Percentiles rank a stretch among this genome's conserved stretches.
phyloP scores from a whole-genome alignment of 768 basidiomycete genomes.

The Collybia sordida region DNA sequence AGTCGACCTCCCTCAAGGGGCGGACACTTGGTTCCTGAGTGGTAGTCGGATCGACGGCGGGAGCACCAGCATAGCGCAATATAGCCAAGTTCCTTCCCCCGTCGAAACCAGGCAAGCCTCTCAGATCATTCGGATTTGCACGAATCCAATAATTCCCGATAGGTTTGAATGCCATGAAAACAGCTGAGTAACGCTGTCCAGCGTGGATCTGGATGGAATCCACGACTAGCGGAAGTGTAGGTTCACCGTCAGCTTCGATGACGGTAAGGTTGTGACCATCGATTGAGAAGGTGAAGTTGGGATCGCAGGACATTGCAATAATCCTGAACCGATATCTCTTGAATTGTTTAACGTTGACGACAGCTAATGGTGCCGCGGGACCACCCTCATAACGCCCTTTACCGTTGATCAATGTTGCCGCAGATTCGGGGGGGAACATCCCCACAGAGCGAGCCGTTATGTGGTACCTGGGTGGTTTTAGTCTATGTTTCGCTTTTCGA shows the following conservation, averaged over 20 bases:
- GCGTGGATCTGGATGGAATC: slow-evolving; percentile 42
- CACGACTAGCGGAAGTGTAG: slow-evolving; percentile 39
- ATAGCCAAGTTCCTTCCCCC: slow-evolving; percentile 48
- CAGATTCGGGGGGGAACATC: slow-evolving; percentile 1
- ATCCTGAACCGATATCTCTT: slow-evolving; percentile 39
- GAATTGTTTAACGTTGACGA: slow-evolving; percentile 31
- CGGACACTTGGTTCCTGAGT: slow-evolving; percentile 8
- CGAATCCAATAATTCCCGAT: slow-evolving; percentile 54
- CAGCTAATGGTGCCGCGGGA: slow-evolving; percentile 22
- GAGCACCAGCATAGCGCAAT: slow-evolving; percentile 49
- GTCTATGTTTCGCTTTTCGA: not conserved
- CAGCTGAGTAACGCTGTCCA: slow-evolving; percentile 28
- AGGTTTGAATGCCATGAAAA: slow-evolving; percentile 43
- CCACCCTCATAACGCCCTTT: slow-evolving; percentile 31
- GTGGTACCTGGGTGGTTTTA: slow-evolving; percentile 15
- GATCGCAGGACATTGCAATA: slow-evolving; percentile 31
- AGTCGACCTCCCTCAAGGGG: slow-evolving; percentile 33
- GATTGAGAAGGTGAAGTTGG: slow-evolving; percentile 40
- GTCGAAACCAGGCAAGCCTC: slow-evolving; percentile 23
- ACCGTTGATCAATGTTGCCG: slow-evolving; percentile 34
- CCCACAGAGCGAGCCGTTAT: not conserved
- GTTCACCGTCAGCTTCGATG: slow-evolving; percentile 51
- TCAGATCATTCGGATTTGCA: slow-evolving; percentile 22
- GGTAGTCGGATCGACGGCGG: slow-evolving; percentile 39
- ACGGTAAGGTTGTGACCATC: slow-evolving; percentile 47